A percentile compares a stretch with the other conserved stretches of the same genome.
phyloP scores from a whole-genome alignment of 129 eudicot genomes.

The Centella asiatica region DNA sequence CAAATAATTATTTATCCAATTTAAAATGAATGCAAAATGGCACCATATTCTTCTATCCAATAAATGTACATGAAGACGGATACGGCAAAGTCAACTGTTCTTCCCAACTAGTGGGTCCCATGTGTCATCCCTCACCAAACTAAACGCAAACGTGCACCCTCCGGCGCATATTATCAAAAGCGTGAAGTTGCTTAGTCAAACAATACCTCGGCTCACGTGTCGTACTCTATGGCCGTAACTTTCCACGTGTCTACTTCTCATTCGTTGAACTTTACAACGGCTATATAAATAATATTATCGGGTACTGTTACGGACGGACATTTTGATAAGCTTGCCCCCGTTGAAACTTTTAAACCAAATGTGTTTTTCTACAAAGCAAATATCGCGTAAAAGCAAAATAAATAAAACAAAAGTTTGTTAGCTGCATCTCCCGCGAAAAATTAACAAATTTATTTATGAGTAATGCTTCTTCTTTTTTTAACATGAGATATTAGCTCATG shows the following conservation, averaged over 20 bases:
- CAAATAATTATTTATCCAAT: too few species aligned
- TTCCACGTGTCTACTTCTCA: neutral
- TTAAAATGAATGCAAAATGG: too few species aligned
- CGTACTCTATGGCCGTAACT: neutral
- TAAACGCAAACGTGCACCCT: neutral
- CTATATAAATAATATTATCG: neutral
- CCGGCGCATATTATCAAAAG: neutral
- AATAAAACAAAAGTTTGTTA: too few species aligned
- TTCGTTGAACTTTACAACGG: conserved; percentile 1
- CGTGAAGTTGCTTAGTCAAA: neutral
- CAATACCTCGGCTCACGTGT: conserved; percentile 5
- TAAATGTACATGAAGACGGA: too few species aligned
- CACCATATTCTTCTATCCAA: too few species aligned
- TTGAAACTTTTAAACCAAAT: neutral
- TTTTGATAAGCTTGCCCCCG: neutral
- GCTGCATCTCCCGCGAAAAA: too few species aligned
- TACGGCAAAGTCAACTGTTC: neutral
- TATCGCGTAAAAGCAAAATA: too few species aligned
- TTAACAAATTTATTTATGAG: too few species aligned
- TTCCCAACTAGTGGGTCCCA: neutral
- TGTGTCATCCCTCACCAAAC: too few species aligned
- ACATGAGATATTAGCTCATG: too few species aligned
- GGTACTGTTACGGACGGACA: neutral
- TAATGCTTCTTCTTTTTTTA: too few species aligned
- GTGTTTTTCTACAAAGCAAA: too few species aligned